These are phyloP conservation scores for Barnettozyma vustinii DNA, from an alignment of 805 yeast species.

Conservation along the genomic window DNA sequence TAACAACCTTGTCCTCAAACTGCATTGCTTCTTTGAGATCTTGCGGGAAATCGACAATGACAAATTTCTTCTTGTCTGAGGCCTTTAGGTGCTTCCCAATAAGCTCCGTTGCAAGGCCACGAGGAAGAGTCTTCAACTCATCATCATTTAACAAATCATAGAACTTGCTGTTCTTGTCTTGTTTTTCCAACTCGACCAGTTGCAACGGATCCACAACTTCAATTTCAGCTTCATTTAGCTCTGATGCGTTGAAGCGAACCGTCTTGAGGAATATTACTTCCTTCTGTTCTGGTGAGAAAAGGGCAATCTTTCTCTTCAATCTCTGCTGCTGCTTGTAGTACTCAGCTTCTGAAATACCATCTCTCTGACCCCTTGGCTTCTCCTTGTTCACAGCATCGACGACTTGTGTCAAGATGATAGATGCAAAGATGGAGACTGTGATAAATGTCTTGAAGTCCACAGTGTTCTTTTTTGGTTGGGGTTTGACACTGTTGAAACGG, in stretches of 20 bases:
- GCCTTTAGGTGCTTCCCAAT: slow-evolving; percentile 27
- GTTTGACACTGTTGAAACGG: slow-evolving; percentile 5
- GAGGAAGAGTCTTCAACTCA: slow-evolving; percentile 27
- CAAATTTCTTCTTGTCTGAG: slow-evolving; percentile 29
- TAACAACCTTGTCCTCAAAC: slow-evolving; percentile 66
- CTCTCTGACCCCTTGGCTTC: slow-evolving; percentile 24
- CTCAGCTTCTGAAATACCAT: slow-evolving; percentile 30
- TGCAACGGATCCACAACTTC: slow-evolving; percentile 46
- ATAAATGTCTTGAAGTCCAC: slow-evolving; percentile 38
- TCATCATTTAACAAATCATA: slow-evolving; percentile 43
- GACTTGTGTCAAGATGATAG: slow-evolving; percentile 36
- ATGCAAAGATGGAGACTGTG: slow-evolving; percentile 40
- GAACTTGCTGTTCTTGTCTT: slow-evolving; percentile 40
- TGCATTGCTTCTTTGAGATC: slow-evolving; percentile 61
- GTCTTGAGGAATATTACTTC: slow-evolving; percentile 36
- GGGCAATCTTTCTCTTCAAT: slow-evolving; percentile 42
- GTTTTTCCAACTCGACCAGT: slow-evolving; percentile 42
- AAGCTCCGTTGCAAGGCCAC: slow-evolving; percentile 31
- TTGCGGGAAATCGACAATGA: slow-evolving; percentile 56
- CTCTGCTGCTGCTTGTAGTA: slow-evolving; percentile 43
- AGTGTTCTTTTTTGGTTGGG: not conserved
- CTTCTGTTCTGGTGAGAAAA: slow-evolving; percentile 37
- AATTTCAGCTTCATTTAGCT: slow-evolving; percentile 6
- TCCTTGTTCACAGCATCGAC: slow-evolving; percentile 32
- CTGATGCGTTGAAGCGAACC: slow-evolving; percentile 13